Evolutionary conservation across 1,284 basidiomycete genomes (phyloP).

Genomic region (Tylopilus sp.): DNA sequence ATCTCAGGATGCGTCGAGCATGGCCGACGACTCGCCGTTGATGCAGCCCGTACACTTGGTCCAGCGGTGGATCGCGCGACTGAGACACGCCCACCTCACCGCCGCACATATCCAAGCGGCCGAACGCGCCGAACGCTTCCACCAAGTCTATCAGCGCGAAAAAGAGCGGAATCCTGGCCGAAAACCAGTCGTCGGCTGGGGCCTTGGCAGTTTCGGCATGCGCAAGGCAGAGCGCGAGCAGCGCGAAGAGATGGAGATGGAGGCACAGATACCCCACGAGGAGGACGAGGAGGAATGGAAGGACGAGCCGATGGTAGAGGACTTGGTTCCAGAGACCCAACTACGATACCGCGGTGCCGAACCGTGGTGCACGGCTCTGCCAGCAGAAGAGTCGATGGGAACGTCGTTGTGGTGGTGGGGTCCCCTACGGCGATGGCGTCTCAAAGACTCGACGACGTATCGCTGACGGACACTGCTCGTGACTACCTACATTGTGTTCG

Average conservation of each 20-base stretch:
- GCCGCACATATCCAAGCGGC: slow-evolving; percentile 65
- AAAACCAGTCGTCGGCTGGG: slow-evolving; percentile 52
- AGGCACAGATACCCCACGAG: slow-evolving; percentile 12
- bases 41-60: slow-evolving; percentile 39
- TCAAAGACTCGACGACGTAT: slow-evolving; percentile 73
- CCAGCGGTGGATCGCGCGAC: slow-evolving; percentile 51
- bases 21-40: background rate
- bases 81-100: slow-evolving; percentile 61
- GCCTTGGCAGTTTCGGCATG: slow-evolving; percentile 67
- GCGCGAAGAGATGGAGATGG: slow-evolving; percentile 19
- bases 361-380: background rate
- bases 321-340: background rate
- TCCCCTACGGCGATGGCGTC: slow-evolving; percentile 65
- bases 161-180: slow-evolving; percentile 28
- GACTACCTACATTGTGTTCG: too few species aligned
- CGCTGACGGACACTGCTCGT: slow-evolving; percentile 25
- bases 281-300: slow-evolving; percentile 14
- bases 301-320: slow-evolving; percentile 2
- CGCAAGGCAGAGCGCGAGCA: slow-evolving; percentile 34
- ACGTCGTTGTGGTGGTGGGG: slow-evolving; percentile 73
- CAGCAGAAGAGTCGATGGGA: slow-evolving; percentile 20
- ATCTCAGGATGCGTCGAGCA: slow-evolving; percentile 10
- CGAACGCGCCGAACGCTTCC: slow-evolving; percentile 59
- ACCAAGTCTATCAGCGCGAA: slow-evolving; percentile 49
- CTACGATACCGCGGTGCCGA: slow-evolving; percentile 15